A percentile compares a stretch with the other conserved stretches of the same genome.
These are phyloP conservation scores for Mortierella sp. DNA, from an alignment of 371 early-diverging fungal species.

Conservation along the genomic window DNA sequence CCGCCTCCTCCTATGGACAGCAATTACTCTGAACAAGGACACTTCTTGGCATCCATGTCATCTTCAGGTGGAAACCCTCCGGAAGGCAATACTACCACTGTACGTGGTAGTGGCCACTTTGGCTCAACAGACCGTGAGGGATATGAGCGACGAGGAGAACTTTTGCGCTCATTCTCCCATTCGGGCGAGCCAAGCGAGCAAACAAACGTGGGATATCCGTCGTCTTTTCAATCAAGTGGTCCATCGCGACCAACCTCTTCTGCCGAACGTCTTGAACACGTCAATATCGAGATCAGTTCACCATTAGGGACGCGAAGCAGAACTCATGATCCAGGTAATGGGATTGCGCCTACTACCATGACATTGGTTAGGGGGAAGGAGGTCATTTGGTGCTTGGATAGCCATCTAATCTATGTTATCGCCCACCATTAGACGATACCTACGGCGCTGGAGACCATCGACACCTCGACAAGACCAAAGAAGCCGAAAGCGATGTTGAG, in stretches of 20 bases:
- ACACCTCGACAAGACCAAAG: neutral
- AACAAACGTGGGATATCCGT: too few relatives aligned
- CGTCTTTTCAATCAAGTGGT: neutral
- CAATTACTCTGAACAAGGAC: neutral
- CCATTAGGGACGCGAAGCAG: neutral
- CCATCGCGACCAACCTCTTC: neutral
- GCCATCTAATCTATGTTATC: neutral
- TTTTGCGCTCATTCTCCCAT: too few relatives aligned
- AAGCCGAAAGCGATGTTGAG: slow-evolving; percentile 25
- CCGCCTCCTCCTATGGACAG: too few relatives aligned
- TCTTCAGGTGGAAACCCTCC: slow-evolving; percentile 9
- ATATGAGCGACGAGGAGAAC: too few relatives aligned
- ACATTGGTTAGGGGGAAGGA: too few relatives aligned
- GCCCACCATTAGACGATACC: neutral
- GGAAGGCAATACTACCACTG: too few relatives aligned
- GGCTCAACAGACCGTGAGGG: too few relatives aligned
- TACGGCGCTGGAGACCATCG: neutral
- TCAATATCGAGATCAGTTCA: slow-evolving; percentile 19
- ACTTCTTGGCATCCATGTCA: neutral
- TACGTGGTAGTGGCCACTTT: too few relatives aligned
- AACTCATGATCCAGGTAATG: slow-evolving; percentile 9
- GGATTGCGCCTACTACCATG: neutral
- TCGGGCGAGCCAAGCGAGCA: too few relatives aligned
- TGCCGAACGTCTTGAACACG: neutral
- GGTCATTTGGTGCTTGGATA: neutral